Evolutionary conservation across 345 rosid genomes (phyloP), one percentile per base, ranked within the genome.

Genomic region (Theobroma cacao): DNA sequence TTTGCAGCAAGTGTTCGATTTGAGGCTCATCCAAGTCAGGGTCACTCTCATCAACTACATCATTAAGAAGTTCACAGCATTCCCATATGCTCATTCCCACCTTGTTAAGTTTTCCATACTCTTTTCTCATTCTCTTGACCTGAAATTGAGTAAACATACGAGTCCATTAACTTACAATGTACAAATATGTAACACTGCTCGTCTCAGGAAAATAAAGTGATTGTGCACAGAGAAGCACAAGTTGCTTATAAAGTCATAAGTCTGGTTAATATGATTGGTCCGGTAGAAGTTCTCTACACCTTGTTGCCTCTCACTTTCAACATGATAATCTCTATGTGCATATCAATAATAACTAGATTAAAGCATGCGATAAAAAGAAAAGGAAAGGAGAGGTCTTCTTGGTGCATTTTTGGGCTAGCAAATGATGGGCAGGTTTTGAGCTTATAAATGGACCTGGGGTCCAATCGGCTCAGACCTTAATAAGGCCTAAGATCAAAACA

Each of bases 1-100:
- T 88, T 70, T 91, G 94, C 77, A 91, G 58, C 74, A 89, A 80
- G 71, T 89, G 94, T 81, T 88, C 89, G 13, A 88, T 89, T 60
- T 91, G 91, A 31, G 92, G 92, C 69, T 91, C 92, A 26, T 91
- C 94, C 43, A 89, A 65, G 80, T 91, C 94, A n/a, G 94, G 94
- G 75, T 90, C 92, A 67, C 94, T 89, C 77, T 90, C 94, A 64
- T 90, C 94, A 14, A 90, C 91, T 3, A 87, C 94, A 43, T 86
- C 81, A 72, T 89, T 91, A 9, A 89, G 89, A 53, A 91, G 86
- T 58, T 85, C 91, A 77, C 94, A 91, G 67, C 94, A 91, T 67
- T 89, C 92, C 94, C 94, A 91, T 75, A 89, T 89, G 86, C 91
- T 88, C 92, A 91, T 91, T 74, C 85, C 87, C 78, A 82, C 83